phyloP scores from a whole-genome alignment of 164 flowering plant genomes.

The Echeveria elegans region DNA sequence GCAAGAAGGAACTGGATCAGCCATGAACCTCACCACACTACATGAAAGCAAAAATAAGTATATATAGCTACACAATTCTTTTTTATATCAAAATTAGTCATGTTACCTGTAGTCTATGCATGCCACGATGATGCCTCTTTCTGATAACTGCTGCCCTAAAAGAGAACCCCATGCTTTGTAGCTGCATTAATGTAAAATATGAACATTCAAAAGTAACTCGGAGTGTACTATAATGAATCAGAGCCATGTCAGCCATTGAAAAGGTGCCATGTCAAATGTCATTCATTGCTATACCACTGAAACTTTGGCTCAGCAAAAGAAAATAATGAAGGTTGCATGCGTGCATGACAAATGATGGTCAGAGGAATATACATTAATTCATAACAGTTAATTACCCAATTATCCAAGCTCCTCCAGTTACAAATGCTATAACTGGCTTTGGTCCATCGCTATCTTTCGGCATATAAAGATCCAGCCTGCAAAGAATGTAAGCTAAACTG shows the following conservation, averaged over 20 bases:
- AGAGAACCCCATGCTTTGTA: slow-evolving; percentile 98
- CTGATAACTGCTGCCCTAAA: slow-evolving; percentile 78
- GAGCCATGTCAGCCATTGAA: not conserved
- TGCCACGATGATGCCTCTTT: slow-evolving; percentile 84
- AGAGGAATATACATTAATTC: not conserved
- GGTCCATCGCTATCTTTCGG: slow-evolving; percentile 48
- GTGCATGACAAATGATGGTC: not conserved
- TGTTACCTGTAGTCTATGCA: slow-evolving; percentile 90
- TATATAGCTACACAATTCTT: not conserved
- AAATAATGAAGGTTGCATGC: not conserved
- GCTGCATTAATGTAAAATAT: slow-evolving; percentile 33
- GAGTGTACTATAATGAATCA: not conserved
- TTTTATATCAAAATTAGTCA: slow-evolving; percentile 2
- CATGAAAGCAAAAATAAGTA: not conserved
- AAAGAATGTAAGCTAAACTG: slow-evolving; percentile 9
- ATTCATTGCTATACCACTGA: not conserved
- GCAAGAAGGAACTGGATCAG: not conserved
- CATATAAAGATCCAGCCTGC: slow-evolving; percentile 85
- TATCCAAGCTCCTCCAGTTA: slow-evolving; percentile 99
- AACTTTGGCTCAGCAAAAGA: not conserved
- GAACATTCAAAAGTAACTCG: not conserved
- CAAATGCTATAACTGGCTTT: slow-evolving; percentile 93
- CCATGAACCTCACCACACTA: not conserved
- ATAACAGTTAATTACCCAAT: slow-evolving; percentile 59
- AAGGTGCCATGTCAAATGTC: not conserved